Conservation (phyloP, 345 rosid genomes). For the Corchorus capsularis region DNA sequence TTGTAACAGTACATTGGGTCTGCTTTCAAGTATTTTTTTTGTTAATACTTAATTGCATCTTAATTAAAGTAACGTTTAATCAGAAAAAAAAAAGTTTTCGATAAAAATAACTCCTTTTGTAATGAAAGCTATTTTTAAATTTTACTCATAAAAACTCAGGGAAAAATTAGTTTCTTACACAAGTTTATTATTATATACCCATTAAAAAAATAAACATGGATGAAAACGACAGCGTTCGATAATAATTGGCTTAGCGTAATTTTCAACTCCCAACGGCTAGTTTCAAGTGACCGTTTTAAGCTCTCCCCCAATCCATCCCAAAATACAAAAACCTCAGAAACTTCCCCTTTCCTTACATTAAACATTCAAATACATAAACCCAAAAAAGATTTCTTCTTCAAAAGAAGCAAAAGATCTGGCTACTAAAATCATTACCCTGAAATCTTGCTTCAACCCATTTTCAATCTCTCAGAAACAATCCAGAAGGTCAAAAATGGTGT, state of each 20-base stretch:
- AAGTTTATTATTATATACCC: not conserved
- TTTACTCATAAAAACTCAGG: no score
- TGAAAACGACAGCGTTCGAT: constrained; percentile 30
- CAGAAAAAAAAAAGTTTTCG: no score
- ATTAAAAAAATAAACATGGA: not conserved
- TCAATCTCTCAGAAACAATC: not conserved
- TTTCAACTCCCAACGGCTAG: constrained; percentile 48
- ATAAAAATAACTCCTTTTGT: no score
- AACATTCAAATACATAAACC: not conserved
- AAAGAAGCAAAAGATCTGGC: constrained; percentile 31
- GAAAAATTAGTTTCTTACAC: no score
- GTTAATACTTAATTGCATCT: no score
- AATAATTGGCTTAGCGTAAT: not conserved
- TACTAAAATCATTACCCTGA: constrained; percentile 17
- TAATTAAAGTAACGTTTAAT: no score
- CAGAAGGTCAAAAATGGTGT: constrained; percentile 45
- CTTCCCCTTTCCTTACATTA: not conserved
- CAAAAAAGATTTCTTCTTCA: not conserved
- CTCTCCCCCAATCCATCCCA: not conserved
- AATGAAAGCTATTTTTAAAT: no score
- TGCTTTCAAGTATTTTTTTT: no score
- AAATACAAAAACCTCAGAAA: constrained; percentile 24
- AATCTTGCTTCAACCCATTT: constrained; percentile 20
- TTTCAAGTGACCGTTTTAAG: constrained; percentile 49
- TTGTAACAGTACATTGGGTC: no score